Conservation (phyloP, 2,329 filamentous ascomycete species). For the Paraconiothyrium sp. region DNA sequence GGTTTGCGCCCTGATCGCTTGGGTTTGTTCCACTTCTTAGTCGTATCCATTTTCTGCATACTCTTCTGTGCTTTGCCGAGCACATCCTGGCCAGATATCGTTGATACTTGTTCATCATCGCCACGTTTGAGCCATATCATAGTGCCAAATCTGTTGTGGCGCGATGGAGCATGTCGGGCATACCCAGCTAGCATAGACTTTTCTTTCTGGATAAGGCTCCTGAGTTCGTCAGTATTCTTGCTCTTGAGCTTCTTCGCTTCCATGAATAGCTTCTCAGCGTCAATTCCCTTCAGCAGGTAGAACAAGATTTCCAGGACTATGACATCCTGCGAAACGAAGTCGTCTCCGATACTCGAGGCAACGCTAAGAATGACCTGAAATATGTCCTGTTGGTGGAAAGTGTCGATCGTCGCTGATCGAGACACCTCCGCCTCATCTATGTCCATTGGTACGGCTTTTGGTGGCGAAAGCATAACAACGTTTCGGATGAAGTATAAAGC, state of each 20-base stretch:
- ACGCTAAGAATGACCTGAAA: conserved; percentile 86
- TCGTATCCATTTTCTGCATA: conserved; percentile 87
- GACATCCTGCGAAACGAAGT: conserved; percentile 89
- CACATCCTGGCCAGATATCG: conserved; percentile 87
- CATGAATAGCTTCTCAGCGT: conserved; percentile 86
- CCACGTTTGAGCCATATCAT: conserved; percentile 97
- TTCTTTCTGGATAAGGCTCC: conserved; percentile 80
- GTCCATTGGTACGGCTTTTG: conserved; percentile 76
- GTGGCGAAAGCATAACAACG: conserved; percentile 82
- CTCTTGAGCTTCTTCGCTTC: conserved; percentile 75
- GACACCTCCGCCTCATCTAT: conserved; percentile 92
- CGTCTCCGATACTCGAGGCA: conserved; percentile 91
- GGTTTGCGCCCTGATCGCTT: conserved; percentile 58
- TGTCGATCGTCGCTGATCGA: conserved; percentile 85
- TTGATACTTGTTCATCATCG: conserved; percentile 78
- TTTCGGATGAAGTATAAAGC: conserved; percentile 91
- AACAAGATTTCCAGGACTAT: conserved; percentile 92
- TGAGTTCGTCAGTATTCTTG: conserved; percentile 77
- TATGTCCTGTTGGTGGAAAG: conserved; percentile 90
- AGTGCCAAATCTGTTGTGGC: conserved; percentile 94
- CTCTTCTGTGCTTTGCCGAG: conserved; percentile 76
- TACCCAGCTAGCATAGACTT: conserved; percentile 81
- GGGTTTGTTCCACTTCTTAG: conserved; percentile 89
- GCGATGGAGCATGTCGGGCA: conserved; percentile 79
- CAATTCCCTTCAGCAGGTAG: conserved; percentile 89